phyloP scores from a whole-genome alignment of 805 yeast species.

The Torulaspora microellipsoides region DNA sequence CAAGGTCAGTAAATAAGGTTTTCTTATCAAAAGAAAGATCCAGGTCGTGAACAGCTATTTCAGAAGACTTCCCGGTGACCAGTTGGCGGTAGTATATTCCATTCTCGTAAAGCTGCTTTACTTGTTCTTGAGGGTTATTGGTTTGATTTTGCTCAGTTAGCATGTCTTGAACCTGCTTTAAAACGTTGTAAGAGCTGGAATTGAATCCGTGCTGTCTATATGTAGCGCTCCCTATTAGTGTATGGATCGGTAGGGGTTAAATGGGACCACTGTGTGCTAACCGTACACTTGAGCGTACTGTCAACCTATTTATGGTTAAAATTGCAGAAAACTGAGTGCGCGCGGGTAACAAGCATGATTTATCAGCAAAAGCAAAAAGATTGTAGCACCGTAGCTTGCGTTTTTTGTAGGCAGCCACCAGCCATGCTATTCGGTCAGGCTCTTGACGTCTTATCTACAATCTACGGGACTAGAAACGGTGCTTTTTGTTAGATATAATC shows the following conservation, averaged over 20 bases:
- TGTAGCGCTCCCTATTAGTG: background rate
- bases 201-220: background rate
- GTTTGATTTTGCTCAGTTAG: constrained; percentile 3
- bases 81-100: constrained; percentile 14
- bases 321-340: no score
- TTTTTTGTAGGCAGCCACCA: no score
- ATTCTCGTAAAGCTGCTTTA: constrained; percentile 9
- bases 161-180: background rate
- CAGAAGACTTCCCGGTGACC: constrained; percentile 13
- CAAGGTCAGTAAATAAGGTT: constrained; percentile 14
- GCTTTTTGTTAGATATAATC: no score
- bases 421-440: no score
- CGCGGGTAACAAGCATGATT: no score
- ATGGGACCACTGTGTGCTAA: background rate
- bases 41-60: constrained; percentile 8
- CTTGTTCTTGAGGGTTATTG: constrained; percentile 2
- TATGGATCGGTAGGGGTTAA: background rate
- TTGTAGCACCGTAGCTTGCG: no score
- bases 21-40: constrained; percentile 13
- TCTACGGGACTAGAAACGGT: no score
- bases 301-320: no score
- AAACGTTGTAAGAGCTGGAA: background rate
- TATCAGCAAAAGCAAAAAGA: no score
- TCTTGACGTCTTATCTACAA: no score
- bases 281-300: background rate